Evolutionary conservation across 164 flowering plant genomes (phyloP).

Genomic region (Berberis vulgaris): DNA sequence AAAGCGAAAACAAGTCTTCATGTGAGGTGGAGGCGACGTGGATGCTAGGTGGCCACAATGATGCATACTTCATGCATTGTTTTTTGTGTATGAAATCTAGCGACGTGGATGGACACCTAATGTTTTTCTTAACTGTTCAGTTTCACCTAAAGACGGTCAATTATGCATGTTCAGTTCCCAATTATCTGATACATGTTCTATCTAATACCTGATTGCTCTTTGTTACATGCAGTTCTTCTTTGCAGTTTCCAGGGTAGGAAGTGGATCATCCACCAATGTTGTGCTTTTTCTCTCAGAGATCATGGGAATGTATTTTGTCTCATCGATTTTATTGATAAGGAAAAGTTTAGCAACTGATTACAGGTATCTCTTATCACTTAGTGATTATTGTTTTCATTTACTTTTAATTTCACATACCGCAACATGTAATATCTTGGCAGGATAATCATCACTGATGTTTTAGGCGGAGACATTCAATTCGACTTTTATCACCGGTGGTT

Average conservation of each 20-base stretch:
- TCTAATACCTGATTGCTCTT: neutral
- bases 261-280: constrained; percentile 95
- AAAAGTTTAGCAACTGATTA: constrained; percentile 91
- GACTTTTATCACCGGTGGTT: constrained; percentile 98
- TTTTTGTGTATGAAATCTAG: too few species aligned
- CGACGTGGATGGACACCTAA: too few species aligned
- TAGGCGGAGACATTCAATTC: constrained; percentile 97
- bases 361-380: constrained; percentile 35
- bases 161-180: neutral
- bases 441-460: constrained; percentile 82
- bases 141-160: too few species aligned
- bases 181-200: neutral
- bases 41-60: too few species aligned
- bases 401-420: too few species aligned
- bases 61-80: too few species aligned
- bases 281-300: constrained; percentile 92
- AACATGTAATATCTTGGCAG: constrained; percentile 30
- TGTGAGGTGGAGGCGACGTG: too few species aligned
- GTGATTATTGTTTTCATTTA: too few species aligned
- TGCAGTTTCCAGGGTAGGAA: constrained; percentile 95
- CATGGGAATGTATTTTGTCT: constrained; percentile 97
- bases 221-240: constrained; percentile 75
- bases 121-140: too few species aligned
- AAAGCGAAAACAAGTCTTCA: too few species aligned
- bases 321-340: constrained; percentile 92